Conservation (phyloP, 108 stramenopile genomes). For the Cyclostephanos tholiformis region DNA sequence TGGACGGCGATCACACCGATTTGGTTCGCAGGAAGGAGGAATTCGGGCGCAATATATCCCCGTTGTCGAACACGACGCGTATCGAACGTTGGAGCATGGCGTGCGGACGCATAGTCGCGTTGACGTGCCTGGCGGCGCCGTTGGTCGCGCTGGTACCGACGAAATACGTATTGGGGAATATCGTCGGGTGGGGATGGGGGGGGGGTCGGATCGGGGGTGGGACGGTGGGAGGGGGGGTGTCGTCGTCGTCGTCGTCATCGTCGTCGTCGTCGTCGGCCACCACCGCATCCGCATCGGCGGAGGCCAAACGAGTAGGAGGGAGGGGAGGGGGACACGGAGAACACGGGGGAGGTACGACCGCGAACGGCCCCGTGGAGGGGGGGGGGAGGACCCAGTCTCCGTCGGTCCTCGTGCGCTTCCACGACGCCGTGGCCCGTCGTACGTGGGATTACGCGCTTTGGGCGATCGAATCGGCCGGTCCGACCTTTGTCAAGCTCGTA, state of each 20-base stretch:
- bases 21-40: conserved; percentile 11
- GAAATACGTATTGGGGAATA: conserved; percentile 20
- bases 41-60: conserved; percentile 31
- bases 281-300: too few relatives aligned
- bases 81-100: conserved; percentile 43
- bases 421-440: conserved; percentile 19
- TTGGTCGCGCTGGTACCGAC: conserved; percentile 32
- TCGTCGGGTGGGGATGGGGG: background rate
- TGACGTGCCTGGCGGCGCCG: conserved; percentile 28
- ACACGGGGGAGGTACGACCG: too few relatives aligned
- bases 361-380: background rate
- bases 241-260: background rate
- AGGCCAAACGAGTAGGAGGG: too few relatives aligned
- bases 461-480: conserved; percentile 88
- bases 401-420: conserved; percentile 6
- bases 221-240: background rate
- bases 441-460: conserved; percentile 84
- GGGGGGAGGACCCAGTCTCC: background rate
- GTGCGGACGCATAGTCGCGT: conserved; percentile 8
- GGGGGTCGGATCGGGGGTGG: too few relatives aligned
- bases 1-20: conserved; percentile 6
- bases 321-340: background rate
- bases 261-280: background rate
- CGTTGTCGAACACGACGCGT: conserved; percentile 28
- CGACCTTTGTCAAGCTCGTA: conserved; percentile 88